A percentile compares a stretch with the other conserved stretches of the same genome.
These are phyloP conservation scores for Brettanomyces nanus DNA, from an alignment of 805 yeast genomes.

Conservation along the genomic window DNA sequence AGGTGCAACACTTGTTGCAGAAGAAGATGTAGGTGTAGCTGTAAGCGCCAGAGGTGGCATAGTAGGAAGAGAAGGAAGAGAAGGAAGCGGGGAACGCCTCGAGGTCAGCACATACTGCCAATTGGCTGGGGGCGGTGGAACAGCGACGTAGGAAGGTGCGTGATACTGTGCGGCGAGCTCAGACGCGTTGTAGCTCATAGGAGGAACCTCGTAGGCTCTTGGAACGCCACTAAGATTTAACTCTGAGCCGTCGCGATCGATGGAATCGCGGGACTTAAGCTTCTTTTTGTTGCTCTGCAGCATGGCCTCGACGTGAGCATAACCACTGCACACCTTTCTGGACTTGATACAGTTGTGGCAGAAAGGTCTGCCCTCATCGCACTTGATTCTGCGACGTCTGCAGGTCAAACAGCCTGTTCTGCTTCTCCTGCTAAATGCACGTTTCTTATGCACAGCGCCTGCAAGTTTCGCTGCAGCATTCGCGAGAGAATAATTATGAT, in stretches of 20 bases:
- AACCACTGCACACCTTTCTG: conserved; percentile 61
- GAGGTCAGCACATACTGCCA: neutral
- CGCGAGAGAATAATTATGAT: no score
- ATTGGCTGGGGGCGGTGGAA: neutral
- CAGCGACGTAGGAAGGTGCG: no score
- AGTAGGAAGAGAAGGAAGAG: neutral
- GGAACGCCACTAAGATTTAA: neutral
- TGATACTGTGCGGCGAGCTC: no score
- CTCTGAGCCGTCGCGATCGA: neutral
- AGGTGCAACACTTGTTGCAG: neutral
- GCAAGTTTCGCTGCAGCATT: no score
- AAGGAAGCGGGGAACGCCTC: neutral
- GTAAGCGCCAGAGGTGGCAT: neutral
- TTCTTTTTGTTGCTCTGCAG: neutral
- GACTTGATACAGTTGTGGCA: conserved; percentile 62
- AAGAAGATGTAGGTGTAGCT: neutral
- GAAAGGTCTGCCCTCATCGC: conserved; percentile 66
- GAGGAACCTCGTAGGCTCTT: neutral
- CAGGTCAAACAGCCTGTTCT: conserved; percentile 74
- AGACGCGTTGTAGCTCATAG: no score
- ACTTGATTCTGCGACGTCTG: conserved; percentile 61
- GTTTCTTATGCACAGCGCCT: conserved; percentile 19
- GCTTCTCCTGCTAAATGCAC: conserved; percentile 52
- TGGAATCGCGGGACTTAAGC: neutral
- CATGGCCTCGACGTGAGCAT: conserved; percentile 32